Percentiles rank a stretch among this genome's conserved stretches.
phyloP scores from a whole-genome alignment of 2,329 filamentous ascomycete species.

The Fusarium verticillioides region DNA sequence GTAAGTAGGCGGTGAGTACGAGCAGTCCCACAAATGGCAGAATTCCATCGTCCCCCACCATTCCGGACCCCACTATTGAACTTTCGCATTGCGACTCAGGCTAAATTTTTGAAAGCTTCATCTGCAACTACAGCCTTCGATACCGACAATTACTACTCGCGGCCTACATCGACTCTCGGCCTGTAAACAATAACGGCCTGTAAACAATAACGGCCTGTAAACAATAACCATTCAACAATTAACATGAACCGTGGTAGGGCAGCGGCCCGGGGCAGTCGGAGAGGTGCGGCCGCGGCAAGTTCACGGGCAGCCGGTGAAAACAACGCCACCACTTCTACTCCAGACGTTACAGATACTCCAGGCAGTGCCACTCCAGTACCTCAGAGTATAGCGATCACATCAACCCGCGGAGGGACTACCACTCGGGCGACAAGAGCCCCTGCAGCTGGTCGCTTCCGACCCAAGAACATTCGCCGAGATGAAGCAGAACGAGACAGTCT shows the following conservation, averaged over 20 bases:
- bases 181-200: no score
- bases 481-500: slow-evolving; percentile 61
- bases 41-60: slow-evolving; percentile 49
- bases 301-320: slow-evolving; percentile 37
- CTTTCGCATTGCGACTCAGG: slow-evolving; percentile 28
- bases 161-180: not conserved
- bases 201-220: no score
- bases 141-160: slow-evolving; percentile 2
- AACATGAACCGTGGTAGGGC: slow-evolving; percentile 51
- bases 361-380: slow-evolving; percentile 26
- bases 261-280: slow-evolving; percentile 47
- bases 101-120: slow-evolving; percentile 46
- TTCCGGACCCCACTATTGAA: slow-evolving; percentile 39
- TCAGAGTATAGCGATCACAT: slow-evolving; percentile 39
- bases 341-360: slow-evolving; percentile 33
- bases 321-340: slow-evolving; percentile 26
- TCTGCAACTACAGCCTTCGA: slow-evolving; percentile 3
- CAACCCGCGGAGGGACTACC: slow-evolving; percentile 48
- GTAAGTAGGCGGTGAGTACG: slow-evolving; percentile 28
- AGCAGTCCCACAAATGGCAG: slow-evolving; percentile 39
- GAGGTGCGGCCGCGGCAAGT: slow-evolving; percentile 45
- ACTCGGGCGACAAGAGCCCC: slow-evolving; percentile 51
- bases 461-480: slow-evolving; percentile 62
- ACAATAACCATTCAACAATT: not conserved
- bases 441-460: slow-evolving; percentile 56